Conservation (phyloP, 163 green algal species). For the Volvox carteri region DNA sequence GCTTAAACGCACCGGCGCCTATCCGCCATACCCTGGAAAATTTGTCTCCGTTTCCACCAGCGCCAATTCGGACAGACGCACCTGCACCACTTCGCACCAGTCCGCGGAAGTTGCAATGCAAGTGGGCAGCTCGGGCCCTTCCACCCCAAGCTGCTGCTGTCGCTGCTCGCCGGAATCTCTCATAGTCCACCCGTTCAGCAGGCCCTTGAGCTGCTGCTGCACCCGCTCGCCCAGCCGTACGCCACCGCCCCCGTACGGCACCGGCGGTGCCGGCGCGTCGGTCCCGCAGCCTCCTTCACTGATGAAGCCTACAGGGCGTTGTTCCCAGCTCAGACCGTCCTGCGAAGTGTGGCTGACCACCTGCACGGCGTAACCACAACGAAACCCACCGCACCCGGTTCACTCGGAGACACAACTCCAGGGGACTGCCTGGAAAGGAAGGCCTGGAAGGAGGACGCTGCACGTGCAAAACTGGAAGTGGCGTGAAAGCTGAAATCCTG, state of each 20-base stretch:
- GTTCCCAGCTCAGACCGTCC: background rate
- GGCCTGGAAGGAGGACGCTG: no score
- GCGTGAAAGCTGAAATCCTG: no score
- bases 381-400: no score
- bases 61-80: background rate
- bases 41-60: background rate
- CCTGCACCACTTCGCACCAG: conserved; percentile 63
- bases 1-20: background rate
- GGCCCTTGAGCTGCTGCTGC: background rate
- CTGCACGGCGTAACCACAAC: no score
- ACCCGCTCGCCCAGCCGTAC: background rate
- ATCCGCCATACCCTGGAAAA: background rate
- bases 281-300: no score
- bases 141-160: background rate
- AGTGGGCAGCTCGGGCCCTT: background rate
- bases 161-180: background rate
- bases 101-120: conserved; percentile 48
- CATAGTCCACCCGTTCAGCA: background rate
- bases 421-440: no score
- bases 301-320: background rate
- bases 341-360: background rate
- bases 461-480: no score
- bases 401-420: no score
- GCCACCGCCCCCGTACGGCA: conserved; percentile 16
- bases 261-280: background rate